phyloP scores from a whole-genome alignment of 345 rosid genomes.

The sweet orange (Citrus sinensis) region DVS_A1.0 CM039168.1:1080001-1080500 shows the following conservation, averaged over 20 bases:
- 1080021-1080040: neutral
- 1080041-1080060: neutral
- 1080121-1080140: conserved; percentile 93
- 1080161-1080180: conserved; percentile 76
- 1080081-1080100: conserved; percentile 65
- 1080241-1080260: neutral
- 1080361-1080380: conserved; percentile 7
- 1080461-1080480: conserved; percentile 92
- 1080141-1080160: conserved; percentile 94
- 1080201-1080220: neutral
- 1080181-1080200: conserved; percentile 3
- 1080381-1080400: neutral
- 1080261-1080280: conserved; percentile 90
- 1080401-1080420: conserved; percentile 55
- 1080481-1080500: conserved; percentile 87
- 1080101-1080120: conserved; percentile 68
- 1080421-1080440: conserved; percentile 65
- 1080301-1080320: conserved; percentile 98
- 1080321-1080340: neutral
- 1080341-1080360: neutral
- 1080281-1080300: conserved; percentile 73
- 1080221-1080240: conserved; percentile 7
- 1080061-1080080: conserved; percentile 59
- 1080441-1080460: conserved; percentile 80
- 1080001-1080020: neutral